These are phyloP conservation scores for Musa itinerans DNA, from an alignment of 176 grass and related monocot genomes.

Conservation along the genomic window DNA sequence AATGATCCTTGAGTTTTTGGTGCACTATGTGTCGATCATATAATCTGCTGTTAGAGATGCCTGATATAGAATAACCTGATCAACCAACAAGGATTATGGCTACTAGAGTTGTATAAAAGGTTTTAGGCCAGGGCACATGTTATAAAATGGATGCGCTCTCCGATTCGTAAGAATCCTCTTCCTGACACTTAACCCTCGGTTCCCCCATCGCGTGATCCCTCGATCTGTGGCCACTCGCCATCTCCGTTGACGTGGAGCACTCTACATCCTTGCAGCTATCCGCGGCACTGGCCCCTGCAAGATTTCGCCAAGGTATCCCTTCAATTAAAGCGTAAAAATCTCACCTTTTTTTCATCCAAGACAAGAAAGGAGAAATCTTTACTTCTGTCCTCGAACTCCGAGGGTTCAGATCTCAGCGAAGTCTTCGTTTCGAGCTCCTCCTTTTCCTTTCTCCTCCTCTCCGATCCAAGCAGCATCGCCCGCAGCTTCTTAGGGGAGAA, in stretches of 20 bases:
- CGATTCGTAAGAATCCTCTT: slow-evolving; percentile 80
- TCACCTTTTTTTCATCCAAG: not conserved
- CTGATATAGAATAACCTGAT: no score
- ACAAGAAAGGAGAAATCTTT: not conserved
- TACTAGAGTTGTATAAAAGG: no score
- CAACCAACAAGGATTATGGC: no score
- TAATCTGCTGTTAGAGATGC: no score
- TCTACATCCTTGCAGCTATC: slow-evolving; percentile 93
- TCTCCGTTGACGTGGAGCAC: slow-evolving; percentile 50
- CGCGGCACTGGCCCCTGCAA: slow-evolving; percentile 30
- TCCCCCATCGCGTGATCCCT: slow-evolving; percentile 29
- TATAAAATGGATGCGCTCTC: no score
- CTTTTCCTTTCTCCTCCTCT: slow-evolving; percentile 63
- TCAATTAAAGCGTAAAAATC: not conserved
- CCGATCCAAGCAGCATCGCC: slow-evolving; percentile 80
- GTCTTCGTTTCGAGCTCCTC: slow-evolving; percentile 48
- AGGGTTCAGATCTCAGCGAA: slow-evolving; percentile 56
- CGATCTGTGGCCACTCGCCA: slow-evolving; percentile 23
- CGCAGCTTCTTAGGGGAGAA: slow-evolving; percentile 92
- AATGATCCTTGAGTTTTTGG: no score
- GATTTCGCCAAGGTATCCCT: not conserved
- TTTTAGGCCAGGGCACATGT: no score
- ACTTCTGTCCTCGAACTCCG: slow-evolving; percentile 29
- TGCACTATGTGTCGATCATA: no score
- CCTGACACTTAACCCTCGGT: slow-evolving; percentile 37